Evolutionary conservation across 495 filamentous ascomycete species (phyloP), one percentile per base, ranked within the genome.

Genomic region (Trichodelitschia bisporula): DNA sequence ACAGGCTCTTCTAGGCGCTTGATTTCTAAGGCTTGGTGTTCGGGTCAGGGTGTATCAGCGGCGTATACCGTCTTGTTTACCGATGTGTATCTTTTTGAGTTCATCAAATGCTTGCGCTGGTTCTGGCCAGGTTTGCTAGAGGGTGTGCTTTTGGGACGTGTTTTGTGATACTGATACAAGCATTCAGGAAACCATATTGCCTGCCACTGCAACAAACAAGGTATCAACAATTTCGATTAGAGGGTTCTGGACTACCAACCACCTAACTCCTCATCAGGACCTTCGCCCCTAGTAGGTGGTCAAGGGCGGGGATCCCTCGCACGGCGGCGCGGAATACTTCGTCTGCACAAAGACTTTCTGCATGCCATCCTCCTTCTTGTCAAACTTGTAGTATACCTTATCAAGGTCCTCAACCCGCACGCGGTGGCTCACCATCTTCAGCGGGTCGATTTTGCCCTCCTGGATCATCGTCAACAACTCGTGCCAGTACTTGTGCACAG

Each of bases 401-500:
- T 66, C 68, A 29, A 84, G 51, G 32, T 89, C 78, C 31, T 84
- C 73, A 0, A 90, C 40, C 1, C 57, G 50, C n/a, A 78, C 57
- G 1, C 78, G 67, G 43, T 90, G 80, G 14, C 65, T 69, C 8
- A 91, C 48, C 69, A 90, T 89, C 43, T 72, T 66, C 3, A 70
- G 47, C 0, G 78, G 78, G 31, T 91, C 67, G 26, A 89, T 69
- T 33, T 73, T 56, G n/a, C 67, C 64, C 2, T 48, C 48, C 42
- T 67, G 58, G 32, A 90, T 73, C 59, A 66, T 66, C 29, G 61
- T 46, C 31, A 84, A 56, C 15, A 89, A 51, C 1, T 77, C 55
- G 15, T 75, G 55, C 79, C 76, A 90, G 51, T 90, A 86, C 32
- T 64, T 64, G 26, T 83, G 77, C 3, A 89, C 77, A 0, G 76